Conservation (phyloP, 2,329 filamentous ascomycete species). For the Colletotrichum salicis region DNA sequence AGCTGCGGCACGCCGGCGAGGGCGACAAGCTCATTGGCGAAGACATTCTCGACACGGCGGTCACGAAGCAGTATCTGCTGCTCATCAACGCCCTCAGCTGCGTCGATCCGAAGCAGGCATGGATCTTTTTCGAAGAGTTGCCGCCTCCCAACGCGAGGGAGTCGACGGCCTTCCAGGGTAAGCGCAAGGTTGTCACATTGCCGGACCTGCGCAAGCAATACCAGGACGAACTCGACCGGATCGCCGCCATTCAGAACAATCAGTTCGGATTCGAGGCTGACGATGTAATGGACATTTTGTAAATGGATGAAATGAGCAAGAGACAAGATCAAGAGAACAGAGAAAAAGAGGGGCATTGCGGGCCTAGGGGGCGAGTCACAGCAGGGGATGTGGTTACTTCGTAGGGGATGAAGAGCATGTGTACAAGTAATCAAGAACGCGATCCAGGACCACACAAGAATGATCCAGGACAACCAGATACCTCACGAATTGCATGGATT, state of each 20-base stretch:
- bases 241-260: constrained; percentile 87
- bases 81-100: constrained; percentile 94
- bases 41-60: constrained; percentile 70
- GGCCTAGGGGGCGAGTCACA: constrained; percentile 10
- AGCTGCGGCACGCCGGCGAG: constrained; percentile 68
- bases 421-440: constrained; percentile 31
- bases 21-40: constrained; percentile 65
- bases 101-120: constrained; percentile 82
- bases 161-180: constrained; percentile 45
- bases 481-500: constrained; percentile 38
- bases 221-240: constrained; percentile 87
- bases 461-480: constrained; percentile 31
- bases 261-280: constrained; percentile 80
- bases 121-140: constrained; percentile 71
- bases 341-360: constrained; percentile 26
- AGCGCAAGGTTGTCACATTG: constrained; percentile 84
- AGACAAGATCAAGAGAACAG: constrained; percentile 6
- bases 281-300: constrained; percentile 63
- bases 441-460: constrained; percentile 12
- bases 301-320: constrained; percentile 20
- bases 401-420: constrained; percentile 22
- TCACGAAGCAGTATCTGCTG: constrained; percentile 83
- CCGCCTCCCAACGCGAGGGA: constrained; percentile 32
- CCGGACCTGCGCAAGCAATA: constrained; percentile 90
- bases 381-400: not conserved